Base-by-base conservation (phyloP, 2,329 filamentous ascomycete species). In the Metarhizium humberi region DNA sequence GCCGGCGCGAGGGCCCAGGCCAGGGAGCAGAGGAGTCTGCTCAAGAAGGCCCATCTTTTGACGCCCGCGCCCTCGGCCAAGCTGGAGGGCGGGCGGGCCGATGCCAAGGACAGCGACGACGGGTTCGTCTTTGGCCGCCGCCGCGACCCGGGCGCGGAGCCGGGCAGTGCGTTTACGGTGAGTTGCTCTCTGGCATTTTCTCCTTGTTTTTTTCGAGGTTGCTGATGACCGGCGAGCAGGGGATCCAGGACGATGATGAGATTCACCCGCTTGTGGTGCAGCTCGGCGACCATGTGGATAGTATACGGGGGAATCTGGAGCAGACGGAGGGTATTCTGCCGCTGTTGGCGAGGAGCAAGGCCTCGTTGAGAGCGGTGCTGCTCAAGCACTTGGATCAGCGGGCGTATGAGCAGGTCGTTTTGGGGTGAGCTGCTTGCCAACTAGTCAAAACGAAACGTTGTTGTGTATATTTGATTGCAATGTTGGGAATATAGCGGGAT, bases 1-100 rank as follows among this genome's bases (percentile, higher is more conserved):
- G 68, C 70, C 3, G 83, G 85, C 57, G 81, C 81, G 13, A 76
- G 77, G 57, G 75, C 75, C 2, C 80, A 83, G 66, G 73, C 74
- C 30, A 69, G 72, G 46, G 72, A 75, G 59, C 77, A 80, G 69
- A 76, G 76, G 57, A 75, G 80, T 43, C 68, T 73, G 43, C 62
- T 74, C 40, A 73, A 74, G 55, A 78, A 76, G 61, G 72, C 77
- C 52, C 80, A 82, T 61, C 71, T 71, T 2, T 68, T 83, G 16
- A 76, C 75, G 16, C 77, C 76, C 0, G 74, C 69, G 51, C 58
- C 60, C n/a, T 59, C 55, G 45, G 46, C 30, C 56, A 58, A 34
- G 54, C 48, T 5, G 55, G 54, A 34, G 16, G 56, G 40, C 51
- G 57, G 29, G 32, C 51, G 36, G 49, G 50, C 11, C 53, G 51